Base-by-base conservation (phyloP, 1,284 basidiomycete genomes). In the Blastosporella zonata region DNA sequence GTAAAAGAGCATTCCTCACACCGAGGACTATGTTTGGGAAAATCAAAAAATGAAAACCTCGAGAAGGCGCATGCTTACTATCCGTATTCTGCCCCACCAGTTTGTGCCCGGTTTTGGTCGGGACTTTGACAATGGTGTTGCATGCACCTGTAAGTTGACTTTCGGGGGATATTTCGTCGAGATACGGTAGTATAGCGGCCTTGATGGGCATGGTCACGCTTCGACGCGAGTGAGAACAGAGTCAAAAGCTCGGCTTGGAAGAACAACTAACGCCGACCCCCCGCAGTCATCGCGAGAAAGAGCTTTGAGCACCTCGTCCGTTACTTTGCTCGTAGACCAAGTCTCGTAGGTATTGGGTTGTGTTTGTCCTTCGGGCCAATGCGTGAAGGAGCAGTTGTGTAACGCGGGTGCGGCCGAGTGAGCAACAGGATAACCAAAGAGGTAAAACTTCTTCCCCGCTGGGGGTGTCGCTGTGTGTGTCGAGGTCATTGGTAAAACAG, bases 181-280 rank as follows among this genome's bases (percentile, higher is more conserved):
- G 61, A 40, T 59, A 61, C 2, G 57, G 55, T 17, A 66, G 56
- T 37, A 68, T 61, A 0, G 57, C 55, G 7, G 62, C 55, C 50
- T 68, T 68, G 35, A 67, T 53, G 10, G 67, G 67, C 66, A 68
- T 68, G 1, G 67, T 68, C 34, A 68, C 61, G 8, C 66, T 66
- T 47, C 41, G 22, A 12, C 12, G 27, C 20, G 21, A 29, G 18
- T 46, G 36, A 48, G 50, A 28, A 34, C 21, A 12, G 9, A 15
- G 7, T 38, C 20, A 22, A 42, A 28, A 31, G 15, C 3, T n/a
- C 8, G 12, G 28, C 1, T 25, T 40, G 35, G 17, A 46, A 21
- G 29, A 43, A 27, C 17, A 15, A 57, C 57, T 36, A 23, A 58
- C 56, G 58, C 63, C 15, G 64, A 61, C 8, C 67, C 68, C 9